Conservation (phyloP, 2,329 filamentous ascomycete species). For the Davidsoniella australis region DNA sequence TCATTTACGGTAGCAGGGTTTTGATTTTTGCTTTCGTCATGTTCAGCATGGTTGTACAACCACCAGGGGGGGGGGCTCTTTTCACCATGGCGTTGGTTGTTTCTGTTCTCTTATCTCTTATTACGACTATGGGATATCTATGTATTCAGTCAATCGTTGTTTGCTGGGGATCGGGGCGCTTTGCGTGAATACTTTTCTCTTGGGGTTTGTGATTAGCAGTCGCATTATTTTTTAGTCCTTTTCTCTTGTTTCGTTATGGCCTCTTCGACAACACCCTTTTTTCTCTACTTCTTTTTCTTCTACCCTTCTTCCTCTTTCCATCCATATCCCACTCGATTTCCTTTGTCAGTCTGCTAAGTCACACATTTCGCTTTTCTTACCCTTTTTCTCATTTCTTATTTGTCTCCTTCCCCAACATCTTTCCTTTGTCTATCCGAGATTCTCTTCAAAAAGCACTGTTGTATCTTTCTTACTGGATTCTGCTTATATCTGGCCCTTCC, state of each 20-base stretch:
- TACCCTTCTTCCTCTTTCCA: not conserved
- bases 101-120: conserved; percentile 11
- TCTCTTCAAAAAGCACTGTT: no score
- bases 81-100: conserved; percentile 12
- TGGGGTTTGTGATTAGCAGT: conserved; percentile 10
- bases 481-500: no score
- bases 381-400: not conserved
- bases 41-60: conserved; percentile 13
- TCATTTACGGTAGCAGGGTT: conserved; percentile 7
- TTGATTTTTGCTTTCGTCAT: conserved; percentile 11
- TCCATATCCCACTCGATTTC: conserved; percentile 3
- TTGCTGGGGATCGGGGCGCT: conserved; percentile 7
- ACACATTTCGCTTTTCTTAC: conserved; percentile 1
- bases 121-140: conserved; percentile 11
- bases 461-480: no score
- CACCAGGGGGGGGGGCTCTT: conserved; percentile 7
- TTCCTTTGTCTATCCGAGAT: not conserved
- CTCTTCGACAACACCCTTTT: not conserved
- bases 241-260: not conserved
- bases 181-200: conserved; percentile 9
- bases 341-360: conserved; percentile 6
- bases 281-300: conserved; percentile 1
- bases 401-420: not conserved
- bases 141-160: conserved; percentile 12
- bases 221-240: conserved; percentile 8